Conservation (phyloP, 805 yeast species). For the Metschnikowia vanudenii region DNA sequence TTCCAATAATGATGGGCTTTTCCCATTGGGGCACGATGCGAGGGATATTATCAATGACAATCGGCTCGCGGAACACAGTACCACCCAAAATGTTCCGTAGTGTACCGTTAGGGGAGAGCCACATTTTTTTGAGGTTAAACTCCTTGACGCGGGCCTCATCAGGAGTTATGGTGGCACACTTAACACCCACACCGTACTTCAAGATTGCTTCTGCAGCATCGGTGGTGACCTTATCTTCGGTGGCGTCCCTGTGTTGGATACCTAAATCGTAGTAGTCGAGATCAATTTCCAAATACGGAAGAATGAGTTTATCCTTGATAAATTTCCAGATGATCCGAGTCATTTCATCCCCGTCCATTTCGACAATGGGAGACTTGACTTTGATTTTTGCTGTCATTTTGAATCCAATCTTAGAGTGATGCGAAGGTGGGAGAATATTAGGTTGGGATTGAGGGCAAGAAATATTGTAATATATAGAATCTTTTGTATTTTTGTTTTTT, state of each 20-base stretch:
- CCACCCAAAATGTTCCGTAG: slow-evolving; percentile 79
- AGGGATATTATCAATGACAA: slow-evolving; percentile 75
- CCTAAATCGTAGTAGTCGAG: slow-evolving; percentile 76
- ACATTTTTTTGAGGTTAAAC: slow-evolving; percentile 72
- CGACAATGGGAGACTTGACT: slow-evolving; percentile 73
- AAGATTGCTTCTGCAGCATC: slow-evolving; percentile 78
- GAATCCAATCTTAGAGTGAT: no score
- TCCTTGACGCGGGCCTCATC: slow-evolving; percentile 79
- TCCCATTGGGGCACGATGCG: slow-evolving; percentile 78
- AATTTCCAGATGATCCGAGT: slow-evolving; percentile 80
- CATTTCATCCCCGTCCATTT: slow-evolving; percentile 84
- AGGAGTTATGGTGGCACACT: slow-evolving; percentile 85
- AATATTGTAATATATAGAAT: no score
- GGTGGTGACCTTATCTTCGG: slow-evolving; percentile 69
- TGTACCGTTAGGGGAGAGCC: slow-evolving; percentile 85
- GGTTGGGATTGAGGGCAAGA: not conserved
- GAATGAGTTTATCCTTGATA: slow-evolving; percentile 64
- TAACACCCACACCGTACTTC: slow-evolving; percentile 75
- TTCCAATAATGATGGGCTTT: slow-evolving; percentile 78
- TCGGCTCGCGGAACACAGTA: slow-evolving; percentile 82
- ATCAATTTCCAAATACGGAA: slow-evolving; percentile 70
- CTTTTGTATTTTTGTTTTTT: no score
- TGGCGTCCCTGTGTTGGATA: slow-evolving; percentile 63
- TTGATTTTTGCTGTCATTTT: slow-evolving; percentile 49
- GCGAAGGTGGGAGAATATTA: not conserved